These are phyloP conservation scores for Tolypocladium ovalisporum DNA, from an alignment of 2,329 filamentous ascomycete genomes.

Conservation along the genomic window DNA sequence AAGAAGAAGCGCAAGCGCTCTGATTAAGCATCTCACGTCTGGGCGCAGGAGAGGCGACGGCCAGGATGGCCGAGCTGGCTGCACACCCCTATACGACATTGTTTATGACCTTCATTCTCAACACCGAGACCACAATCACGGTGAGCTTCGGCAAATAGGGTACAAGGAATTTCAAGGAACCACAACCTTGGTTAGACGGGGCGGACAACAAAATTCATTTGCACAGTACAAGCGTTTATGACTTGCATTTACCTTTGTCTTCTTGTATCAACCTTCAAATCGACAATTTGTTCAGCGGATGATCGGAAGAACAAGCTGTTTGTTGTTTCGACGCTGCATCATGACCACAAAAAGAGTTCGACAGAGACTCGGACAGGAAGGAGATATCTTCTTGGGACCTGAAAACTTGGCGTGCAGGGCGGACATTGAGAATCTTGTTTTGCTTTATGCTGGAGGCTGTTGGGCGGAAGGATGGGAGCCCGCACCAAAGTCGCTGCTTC, in stretches of 20 bases:
- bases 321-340: constrained; percentile 11
- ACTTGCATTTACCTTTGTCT: constrained; percentile 28
- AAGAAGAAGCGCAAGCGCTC: constrained; percentile 66
- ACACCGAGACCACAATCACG: background rate
- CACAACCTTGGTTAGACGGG: constrained; percentile 18
- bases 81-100: constrained; percentile 4
- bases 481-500: background rate
- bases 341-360: constrained; percentile 17
- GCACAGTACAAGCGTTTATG: constrained; percentile 26
- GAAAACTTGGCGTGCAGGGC: constrained; percentile 15
- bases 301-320: constrained; percentile 10
- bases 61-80: background rate
- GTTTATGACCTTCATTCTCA: constrained; percentile 5
- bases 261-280: constrained; percentile 32
- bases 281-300: constrained; percentile 17
- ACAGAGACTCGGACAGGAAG: constrained; percentile 6
- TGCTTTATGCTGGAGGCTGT: background rate
- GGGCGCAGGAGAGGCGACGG: background rate
- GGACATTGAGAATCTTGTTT: constrained; percentile 6
- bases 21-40: constrained; percentile 30
- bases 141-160: constrained; percentile 16
- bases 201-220: constrained; percentile 20
- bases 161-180: constrained; percentile 7
- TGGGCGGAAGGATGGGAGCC: background rate
- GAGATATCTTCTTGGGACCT: constrained; percentile 2